phyloP scores from a whole-genome alignment of 2,329 filamentous ascomycete species.

The Ascomycota sp. region DNA sequence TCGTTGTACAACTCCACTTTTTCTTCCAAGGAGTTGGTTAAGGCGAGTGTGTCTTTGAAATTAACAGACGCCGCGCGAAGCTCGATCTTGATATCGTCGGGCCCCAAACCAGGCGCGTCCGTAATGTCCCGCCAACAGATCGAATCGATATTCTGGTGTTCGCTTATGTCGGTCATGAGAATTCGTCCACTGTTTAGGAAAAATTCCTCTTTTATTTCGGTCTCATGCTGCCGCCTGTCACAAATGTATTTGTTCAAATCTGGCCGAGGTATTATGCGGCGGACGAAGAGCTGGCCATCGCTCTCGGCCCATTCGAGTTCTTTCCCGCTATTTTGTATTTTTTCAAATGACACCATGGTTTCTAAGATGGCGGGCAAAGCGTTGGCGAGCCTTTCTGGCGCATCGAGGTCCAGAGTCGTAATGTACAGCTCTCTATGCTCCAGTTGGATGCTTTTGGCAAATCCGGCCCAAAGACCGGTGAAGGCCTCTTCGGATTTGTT shows the following conservation, averaged over 20 bases:
- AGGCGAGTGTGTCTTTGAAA: slow-evolving; percentile 16
- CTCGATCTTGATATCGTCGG: slow-evolving; percentile 4
- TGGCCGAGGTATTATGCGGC: slow-evolving; percentile 4
- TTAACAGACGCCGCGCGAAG: slow-evolving; percentile 6
- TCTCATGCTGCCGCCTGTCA: background rate
- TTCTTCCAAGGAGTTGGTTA: slow-evolving; percentile 12
- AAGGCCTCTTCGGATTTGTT: too few relatives aligned
- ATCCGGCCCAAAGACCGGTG: too few relatives aligned
- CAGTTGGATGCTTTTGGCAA: too few relatives aligned
- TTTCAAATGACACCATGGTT: too few relatives aligned
- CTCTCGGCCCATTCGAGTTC: too few relatives aligned
- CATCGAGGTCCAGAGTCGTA: too few relatives aligned
- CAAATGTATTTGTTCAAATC: background rate
- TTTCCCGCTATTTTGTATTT: too few relatives aligned
- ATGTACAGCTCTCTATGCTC: too few relatives aligned
- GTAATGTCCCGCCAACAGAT: slow-evolving; percentile 5
- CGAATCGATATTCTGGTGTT: slow-evolving; percentile 5
- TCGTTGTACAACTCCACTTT: slow-evolving; percentile 12
- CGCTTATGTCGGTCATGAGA: slow-evolving; percentile 3
- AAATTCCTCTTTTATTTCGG: background rate
- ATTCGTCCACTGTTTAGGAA: slow-evolving; percentile 1
- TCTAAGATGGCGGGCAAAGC: too few relatives aligned
- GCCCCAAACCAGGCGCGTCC: slow-evolving; percentile 2
- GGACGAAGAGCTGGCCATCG: slow-evolving; percentile 2
- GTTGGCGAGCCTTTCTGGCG: too few relatives aligned